Evolutionary conservation across 2,329 filamentous ascomycete species (phyloP).

Genomic region (Cytospora piceicola): DNA sequence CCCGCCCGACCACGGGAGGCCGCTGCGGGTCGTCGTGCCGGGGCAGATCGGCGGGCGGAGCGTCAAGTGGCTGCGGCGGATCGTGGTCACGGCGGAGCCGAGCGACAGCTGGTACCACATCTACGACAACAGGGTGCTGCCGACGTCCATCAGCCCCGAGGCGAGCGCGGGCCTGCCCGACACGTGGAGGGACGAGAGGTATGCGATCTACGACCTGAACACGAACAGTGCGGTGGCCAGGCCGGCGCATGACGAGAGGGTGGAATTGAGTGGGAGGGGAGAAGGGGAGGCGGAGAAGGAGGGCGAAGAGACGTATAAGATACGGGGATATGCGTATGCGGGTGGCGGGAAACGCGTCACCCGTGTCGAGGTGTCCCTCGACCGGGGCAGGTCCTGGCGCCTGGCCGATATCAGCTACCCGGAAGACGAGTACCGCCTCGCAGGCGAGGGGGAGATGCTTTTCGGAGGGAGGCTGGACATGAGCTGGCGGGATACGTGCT

Average conservation of each 20-base stretch:
- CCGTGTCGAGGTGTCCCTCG: constrained; percentile 79
- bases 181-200: constrained; percentile 87
- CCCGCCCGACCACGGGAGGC: constrained; percentile 83
- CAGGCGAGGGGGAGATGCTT: constrained; percentile 62
- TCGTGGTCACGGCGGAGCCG: constrained; percentile 76
- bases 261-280: constrained; percentile 34
- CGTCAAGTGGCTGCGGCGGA: constrained; percentile 87
- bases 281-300: background rate
- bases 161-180: constrained; percentile 72
- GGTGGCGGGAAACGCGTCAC: constrained; percentile 85
- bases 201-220: constrained; percentile 91
- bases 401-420: constrained; percentile 79
- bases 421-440: constrained; percentile 78
- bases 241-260: constrained; percentile 75
- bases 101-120: constrained; percentile 97
- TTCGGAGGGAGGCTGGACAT: constrained; percentile 81
- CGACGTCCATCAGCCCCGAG: constrained; percentile 83
- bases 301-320: constrained; percentile 56
- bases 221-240: constrained; percentile 82
- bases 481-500: constrained; percentile 78
- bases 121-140: constrained; percentile 88
- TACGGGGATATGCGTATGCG: constrained; percentile 84
- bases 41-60: constrained; percentile 91
- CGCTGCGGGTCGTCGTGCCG: constrained; percentile 80
- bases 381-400: constrained; percentile 80